Conservation (phyloP, 305 asterid species). For the Ilex paraguariensis region DNA sequence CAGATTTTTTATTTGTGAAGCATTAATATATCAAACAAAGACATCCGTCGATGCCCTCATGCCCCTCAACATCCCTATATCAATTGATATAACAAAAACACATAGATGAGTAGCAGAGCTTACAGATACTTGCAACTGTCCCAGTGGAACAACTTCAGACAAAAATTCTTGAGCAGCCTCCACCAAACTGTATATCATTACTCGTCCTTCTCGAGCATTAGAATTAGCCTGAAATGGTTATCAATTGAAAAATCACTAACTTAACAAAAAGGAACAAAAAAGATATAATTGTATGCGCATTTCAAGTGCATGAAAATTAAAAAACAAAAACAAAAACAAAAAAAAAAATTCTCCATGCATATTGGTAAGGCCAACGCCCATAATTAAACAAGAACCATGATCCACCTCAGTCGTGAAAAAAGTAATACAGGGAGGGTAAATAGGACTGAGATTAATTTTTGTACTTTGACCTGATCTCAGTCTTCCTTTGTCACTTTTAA, state of each 20-base stretch:
- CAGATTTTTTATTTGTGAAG: too few species aligned
- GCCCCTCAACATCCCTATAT: too few species aligned
- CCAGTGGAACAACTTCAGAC: conserved; percentile 82
- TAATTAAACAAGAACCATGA: too few species aligned
- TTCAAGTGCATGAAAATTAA: neutral
- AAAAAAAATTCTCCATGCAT: neutral
- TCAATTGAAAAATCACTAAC: conserved; percentile 6
- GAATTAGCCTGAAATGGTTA: conserved; percentile 66
- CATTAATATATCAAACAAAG: too few species aligned
- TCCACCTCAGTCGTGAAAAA: too few species aligned
- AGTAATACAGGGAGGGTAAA: too few species aligned
- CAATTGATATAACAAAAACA: neutral
- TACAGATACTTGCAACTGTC: conserved; percentile 49
- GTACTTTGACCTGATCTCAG: too few species aligned
- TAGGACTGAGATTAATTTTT: too few species aligned
- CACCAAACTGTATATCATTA: conserved; percentile 94
- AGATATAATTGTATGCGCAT: neutral
- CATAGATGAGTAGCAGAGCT: conserved; percentile 19
- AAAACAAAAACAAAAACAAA: neutral
- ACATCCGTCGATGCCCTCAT: too few species aligned
- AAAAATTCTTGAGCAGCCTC: conserved; percentile 99
- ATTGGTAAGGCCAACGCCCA: too few species aligned
- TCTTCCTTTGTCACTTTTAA: too few species aligned
- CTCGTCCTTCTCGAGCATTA: conserved; percentile 98
- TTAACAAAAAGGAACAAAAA: conserved; percentile 2